These are phyloP conservation scores for Venturia carpophila DNA, from an alignment of 2,329 filamentous ascomycete species.

Conservation along the genomic window DNA sequence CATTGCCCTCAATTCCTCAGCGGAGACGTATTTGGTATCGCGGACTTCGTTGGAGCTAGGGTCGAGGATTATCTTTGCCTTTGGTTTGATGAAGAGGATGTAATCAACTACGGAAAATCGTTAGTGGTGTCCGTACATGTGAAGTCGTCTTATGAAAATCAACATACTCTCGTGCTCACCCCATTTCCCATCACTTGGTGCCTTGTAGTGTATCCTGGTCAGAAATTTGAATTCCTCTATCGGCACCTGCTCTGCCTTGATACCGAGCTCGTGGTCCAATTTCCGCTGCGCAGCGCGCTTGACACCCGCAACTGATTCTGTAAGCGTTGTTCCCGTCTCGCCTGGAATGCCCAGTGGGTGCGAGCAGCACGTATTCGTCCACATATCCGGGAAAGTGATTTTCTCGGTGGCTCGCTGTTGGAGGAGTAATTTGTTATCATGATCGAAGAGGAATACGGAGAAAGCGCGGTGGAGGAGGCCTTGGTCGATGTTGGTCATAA, in stretches of 20 bases:
- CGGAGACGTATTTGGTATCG: constrained; percentile 74
- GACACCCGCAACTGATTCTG: constrained; percentile 73
- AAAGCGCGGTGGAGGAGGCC: constrained; percentile 95
- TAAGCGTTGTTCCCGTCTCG: constrained; percentile 71
- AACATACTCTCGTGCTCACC: constrained; percentile 92
- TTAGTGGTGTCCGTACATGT: neutral
- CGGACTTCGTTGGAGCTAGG: constrained; percentile 83
- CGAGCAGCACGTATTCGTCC: constrained; percentile 99
- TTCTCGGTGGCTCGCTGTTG: constrained; percentile 95
- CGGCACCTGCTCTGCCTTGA: constrained; percentile 80
- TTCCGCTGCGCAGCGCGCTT: constrained; percentile 91
- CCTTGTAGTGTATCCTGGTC: constrained; percentile 96
- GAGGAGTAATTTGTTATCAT: constrained; percentile 81
- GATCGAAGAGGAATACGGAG: constrained; percentile 96
- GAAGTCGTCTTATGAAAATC: neutral
- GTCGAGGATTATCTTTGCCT: constrained; percentile 73
- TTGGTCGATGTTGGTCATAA: constrained; percentile 98
- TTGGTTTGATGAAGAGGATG: constrained; percentile 83
- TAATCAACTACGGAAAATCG: constrained; percentile 66
- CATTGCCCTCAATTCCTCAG: constrained; percentile 73
- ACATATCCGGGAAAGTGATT: constrained; percentile 99
- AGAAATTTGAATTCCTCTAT: constrained; percentile 88
- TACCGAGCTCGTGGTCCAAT: constrained; percentile 89
- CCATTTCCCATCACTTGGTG: constrained; percentile 95
- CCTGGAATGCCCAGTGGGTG: constrained; percentile 86